These are phyloP conservation scores for Isatis tinctoria DNA, from an alignment of 345 rosid species.

Conservation along the genomic window DNA sequence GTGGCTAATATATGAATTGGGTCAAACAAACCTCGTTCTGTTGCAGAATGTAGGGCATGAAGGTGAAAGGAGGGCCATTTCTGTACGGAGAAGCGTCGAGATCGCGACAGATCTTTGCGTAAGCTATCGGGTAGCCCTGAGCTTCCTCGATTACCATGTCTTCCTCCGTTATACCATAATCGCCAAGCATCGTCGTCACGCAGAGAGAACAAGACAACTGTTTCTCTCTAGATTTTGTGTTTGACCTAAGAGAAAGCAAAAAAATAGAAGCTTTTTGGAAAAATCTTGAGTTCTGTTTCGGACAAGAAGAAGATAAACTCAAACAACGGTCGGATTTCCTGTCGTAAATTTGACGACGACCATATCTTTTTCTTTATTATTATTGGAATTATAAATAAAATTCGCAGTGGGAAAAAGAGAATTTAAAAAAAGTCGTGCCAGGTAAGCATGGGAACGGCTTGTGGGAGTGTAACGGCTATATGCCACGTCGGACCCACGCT, in stretches of 20 bases:
- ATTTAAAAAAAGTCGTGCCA: constrained; percentile 17
- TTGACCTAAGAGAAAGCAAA: not conserved
- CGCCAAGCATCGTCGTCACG: constrained; percentile 38
- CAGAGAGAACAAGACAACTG: not conserved
- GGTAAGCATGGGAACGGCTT: constrained; percentile 22
- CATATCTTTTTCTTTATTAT: not conserved
- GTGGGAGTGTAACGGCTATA: constrained; percentile 31
- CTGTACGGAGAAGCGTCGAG: constrained; percentile 32
- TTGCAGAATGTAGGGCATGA: constrained; percentile 55
- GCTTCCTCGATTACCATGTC: constrained; percentile 60
- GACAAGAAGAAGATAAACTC: constrained; percentile 33
- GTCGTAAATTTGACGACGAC: constrained; percentile 4
- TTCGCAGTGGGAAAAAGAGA: not conserved
- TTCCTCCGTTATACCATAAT: constrained; percentile 43
- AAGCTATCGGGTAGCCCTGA: constrained; percentile 78
- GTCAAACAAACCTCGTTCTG: constrained; percentile 48
- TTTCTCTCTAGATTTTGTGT: constrained; percentile 1
- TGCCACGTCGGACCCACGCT: constrained; percentile 38
- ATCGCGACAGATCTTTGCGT: constrained; percentile 63
- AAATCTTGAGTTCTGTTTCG: constrained; percentile 23
- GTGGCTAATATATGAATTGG: not conserved
- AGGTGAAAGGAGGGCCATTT: constrained; percentile 76
- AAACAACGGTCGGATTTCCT: constrained; percentile 35
- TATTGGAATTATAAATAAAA: not conserved
- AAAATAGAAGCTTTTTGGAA: not conserved